Evolutionary conservation across 2,329 filamentous ascomycete genomes (phyloP).

Genomic region (Alternaria triticimaculans): DNA sequence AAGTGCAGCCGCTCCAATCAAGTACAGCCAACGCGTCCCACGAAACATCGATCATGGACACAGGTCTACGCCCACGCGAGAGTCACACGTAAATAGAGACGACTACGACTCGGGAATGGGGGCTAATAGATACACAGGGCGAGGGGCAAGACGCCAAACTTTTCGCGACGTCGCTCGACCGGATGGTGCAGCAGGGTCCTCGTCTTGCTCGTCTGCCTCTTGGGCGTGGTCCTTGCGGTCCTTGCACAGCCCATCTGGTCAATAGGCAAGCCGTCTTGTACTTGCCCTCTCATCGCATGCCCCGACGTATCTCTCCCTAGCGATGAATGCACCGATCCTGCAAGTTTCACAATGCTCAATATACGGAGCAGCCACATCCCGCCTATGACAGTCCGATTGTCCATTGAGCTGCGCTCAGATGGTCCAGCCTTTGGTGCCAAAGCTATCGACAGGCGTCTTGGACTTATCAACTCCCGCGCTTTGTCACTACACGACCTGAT

Average conservation of each 20-base stretch:
- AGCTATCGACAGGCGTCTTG: not conserved
- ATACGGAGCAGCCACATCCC: not conserved
- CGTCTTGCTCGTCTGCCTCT: not conserved
- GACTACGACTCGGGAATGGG: not conserved
- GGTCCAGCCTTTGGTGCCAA: not conserved
- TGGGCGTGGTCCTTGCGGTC: not conserved
- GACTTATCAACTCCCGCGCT: not conserved
- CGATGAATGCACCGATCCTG: not conserved
- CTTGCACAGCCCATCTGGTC: not conserved
- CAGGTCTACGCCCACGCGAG: not conserved
- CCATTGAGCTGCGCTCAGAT: not conserved
- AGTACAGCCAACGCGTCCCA: not conserved
- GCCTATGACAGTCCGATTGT: not conserved
- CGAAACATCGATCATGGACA: not conserved
- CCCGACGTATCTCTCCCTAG: not conserved
- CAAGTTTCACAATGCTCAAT: not conserved
- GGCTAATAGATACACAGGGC: not conserved
- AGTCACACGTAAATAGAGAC: not conserved
- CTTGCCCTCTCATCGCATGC: not conserved
- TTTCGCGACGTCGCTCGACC: not conserved
- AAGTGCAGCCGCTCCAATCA: not conserved
- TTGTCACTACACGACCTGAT: not conserved
- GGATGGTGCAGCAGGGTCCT: not conserved
- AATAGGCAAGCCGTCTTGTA: not conserved
- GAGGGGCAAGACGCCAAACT: not conserved